phyloP scores from a whole-genome alignment of 768 basidiomycete genomes.

The Auricularia sp. region DNA sequence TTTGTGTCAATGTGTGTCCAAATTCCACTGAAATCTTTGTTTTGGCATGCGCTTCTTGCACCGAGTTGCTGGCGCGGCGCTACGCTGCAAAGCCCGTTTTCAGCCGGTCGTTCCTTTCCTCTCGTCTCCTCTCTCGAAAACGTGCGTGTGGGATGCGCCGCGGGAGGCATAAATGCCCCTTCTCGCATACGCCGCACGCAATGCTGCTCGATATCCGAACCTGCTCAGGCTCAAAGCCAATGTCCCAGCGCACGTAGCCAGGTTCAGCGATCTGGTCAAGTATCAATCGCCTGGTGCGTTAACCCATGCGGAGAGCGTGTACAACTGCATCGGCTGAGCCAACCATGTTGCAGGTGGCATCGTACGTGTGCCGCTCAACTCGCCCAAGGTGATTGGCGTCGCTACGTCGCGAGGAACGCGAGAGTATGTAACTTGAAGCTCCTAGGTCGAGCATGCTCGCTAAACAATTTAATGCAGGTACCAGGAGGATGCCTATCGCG shows the following conservation, averaged over 20 bases:
- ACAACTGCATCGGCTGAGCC: neutral
- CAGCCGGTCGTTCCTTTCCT: neutral
- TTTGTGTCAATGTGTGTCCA: too few relatives aligned
- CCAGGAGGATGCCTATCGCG: constrained; percentile 81
- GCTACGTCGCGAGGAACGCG: constrained; percentile 68
- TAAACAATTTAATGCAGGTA: constrained; percentile 37
- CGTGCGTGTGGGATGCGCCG: neutral
- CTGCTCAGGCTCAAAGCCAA: neutral
- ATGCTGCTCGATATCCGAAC: too few relatives aligned
- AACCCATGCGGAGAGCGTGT: neutral
- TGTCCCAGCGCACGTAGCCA: neutral
- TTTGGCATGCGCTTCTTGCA: too few relatives aligned
- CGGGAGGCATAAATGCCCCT: neutral
- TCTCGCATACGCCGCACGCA: neutral
- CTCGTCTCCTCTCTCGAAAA: neutral
- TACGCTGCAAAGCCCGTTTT: neutral
- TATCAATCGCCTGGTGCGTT: neutral
- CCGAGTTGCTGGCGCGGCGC: neutral
- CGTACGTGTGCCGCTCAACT: constrained; percentile 58
- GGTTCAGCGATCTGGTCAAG: neutral
- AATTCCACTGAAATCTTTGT: too few relatives aligned
- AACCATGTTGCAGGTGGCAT: constrained; percentile 39
- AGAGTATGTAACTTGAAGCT: constrained; percentile 30
- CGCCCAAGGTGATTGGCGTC: constrained; percentile 69
- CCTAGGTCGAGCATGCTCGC: constrained; percentile 7